Percentiles rank a stretch among this genome's conserved stretches.
Evolutionary conservation across 164 flowering plant genomes (phyloP).

Genomic region (Berberis thunbergii): DNA sequence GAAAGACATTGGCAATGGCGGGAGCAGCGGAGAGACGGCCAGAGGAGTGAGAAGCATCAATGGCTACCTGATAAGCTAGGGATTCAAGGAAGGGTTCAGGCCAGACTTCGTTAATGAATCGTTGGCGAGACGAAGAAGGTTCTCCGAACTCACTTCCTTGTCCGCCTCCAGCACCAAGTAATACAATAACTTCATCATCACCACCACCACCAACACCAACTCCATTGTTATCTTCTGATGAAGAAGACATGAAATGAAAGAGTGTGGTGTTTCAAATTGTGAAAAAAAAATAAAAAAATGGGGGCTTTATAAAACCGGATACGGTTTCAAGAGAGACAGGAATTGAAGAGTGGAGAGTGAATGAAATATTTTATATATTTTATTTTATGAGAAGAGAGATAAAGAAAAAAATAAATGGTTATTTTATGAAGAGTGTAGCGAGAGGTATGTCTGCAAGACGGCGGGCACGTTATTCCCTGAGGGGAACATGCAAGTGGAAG

Average conservation of each 20-base stretch:
- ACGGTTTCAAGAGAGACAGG: neutral
- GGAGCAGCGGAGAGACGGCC: conserved; percentile 67
- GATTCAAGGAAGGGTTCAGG: conserved; percentile 85
- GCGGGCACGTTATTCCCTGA: conserved; percentile 12
- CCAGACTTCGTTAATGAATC: conserved; percentile 49
- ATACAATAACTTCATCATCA: neutral
- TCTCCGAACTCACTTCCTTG: conserved; percentile 18
- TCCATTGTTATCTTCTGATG: conserved; percentile 18
- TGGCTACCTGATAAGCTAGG: conserved; percentile 57
- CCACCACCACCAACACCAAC: neutral
- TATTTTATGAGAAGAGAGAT: neutral
- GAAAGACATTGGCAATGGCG: conserved; percentile 56
- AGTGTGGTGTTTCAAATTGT: neutral
- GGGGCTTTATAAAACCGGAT: no score
- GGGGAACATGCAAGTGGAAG: neutral
- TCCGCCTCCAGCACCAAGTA: no score
- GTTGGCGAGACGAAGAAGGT: conserved; percentile 44
- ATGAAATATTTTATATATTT: neutral
- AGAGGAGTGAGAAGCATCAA: conserved; percentile 35
- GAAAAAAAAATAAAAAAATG: neutral
- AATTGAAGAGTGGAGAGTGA: neutral
- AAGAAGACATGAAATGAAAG: conserved; percentile 14
- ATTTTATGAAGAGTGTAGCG: neutral
- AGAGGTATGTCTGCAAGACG: conserved; percentile 23
- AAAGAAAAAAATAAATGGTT: neutral